A percentile compares a stretch with the other conserved stretches of the same genome.
Evolutionary conservation across 2,329 filamentous ascomycete species (phyloP).

Genomic region (Beauveria sp.): DNA sequence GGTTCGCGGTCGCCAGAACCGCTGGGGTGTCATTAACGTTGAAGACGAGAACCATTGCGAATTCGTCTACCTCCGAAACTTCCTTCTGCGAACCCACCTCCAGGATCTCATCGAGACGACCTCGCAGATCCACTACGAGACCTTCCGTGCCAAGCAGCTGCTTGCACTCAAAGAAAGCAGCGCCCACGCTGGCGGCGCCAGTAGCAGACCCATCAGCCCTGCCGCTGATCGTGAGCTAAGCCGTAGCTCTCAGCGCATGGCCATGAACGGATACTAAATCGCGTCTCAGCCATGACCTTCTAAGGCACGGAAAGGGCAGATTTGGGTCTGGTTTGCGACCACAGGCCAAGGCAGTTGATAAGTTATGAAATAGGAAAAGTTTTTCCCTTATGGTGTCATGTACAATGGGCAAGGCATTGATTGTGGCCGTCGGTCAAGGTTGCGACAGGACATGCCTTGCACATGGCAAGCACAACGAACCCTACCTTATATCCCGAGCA

Average conservation of each 20-base stretch:
- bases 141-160: constrained; percentile 98
- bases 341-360: constrained; percentile 2
- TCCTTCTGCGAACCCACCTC: constrained; percentile 94
- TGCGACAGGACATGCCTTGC: constrained; percentile 3
- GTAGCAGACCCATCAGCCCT: constrained; percentile 84
- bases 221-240: constrained; percentile 91
- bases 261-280: constrained; percentile 93
- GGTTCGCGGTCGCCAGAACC: constrained; percentile 95
- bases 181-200: constrained; percentile 64
- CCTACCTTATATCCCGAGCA: constrained; percentile 3
- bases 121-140: constrained; percentile 99
- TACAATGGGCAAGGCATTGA: neutral
- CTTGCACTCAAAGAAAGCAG: constrained; percentile 97
- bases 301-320: neutral
- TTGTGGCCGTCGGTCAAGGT: neutral
- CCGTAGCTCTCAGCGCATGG: constrained; percentile 93
- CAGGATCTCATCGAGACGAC: constrained; percentile 99
- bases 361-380: constrained; percentile 9
- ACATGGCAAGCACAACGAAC: neutral
- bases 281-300: neutral
- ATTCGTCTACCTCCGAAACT: constrained; percentile 97
- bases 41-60: constrained; percentile 99
- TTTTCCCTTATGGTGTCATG: constrained; percentile 8
- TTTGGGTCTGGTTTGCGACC: neutral
- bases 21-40: constrained; percentile 99